These are phyloP conservation scores for Globisporangium alternatum DNA, from an alignment of 352 stramenopile genomes.

Conservation along the genomic window DNA sequence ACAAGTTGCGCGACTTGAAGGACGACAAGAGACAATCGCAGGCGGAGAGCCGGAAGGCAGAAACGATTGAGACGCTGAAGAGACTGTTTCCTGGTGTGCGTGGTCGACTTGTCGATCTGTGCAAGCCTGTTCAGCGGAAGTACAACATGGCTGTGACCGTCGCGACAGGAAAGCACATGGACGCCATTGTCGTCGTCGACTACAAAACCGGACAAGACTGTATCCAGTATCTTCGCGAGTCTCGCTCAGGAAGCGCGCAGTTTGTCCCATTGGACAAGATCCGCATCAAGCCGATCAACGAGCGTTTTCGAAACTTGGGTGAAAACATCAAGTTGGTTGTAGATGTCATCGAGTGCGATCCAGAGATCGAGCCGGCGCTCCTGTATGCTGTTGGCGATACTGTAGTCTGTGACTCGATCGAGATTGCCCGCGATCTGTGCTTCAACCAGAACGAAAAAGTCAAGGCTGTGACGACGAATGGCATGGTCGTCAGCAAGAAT, in stretches of 20 bases:
- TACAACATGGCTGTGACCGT: conserved; percentile 98
- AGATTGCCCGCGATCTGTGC: conserved; percentile 87
- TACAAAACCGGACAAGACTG: conserved; percentile 84
- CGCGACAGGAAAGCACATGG: conserved; percentile 97
- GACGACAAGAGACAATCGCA: conserved; percentile 92
- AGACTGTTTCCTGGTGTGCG: conserved; percentile 91
- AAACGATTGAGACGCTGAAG: conserved; percentile 83
- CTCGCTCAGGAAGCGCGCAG: conserved; percentile 91
- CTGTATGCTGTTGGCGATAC: conserved; percentile 95
- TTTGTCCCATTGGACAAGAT: conserved; percentile 98
- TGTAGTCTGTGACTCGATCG: conserved; percentile 95
- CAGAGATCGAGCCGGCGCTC: conserved; percentile 91
- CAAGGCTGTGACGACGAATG: conserved; percentile 91
- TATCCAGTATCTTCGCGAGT: conserved; percentile 94
- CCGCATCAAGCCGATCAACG: conserved; percentile 86
- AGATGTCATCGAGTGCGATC: conserved; percentile 96
- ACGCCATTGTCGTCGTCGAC: conserved; percentile 83
- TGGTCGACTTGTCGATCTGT: conserved; percentile 96
- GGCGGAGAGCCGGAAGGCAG: conserved; percentile 78
- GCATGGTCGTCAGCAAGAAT: conserved; percentile 97
- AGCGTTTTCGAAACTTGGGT: conserved; percentile 91
- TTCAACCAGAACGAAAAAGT: conserved; percentile 83
- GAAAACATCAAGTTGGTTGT: conserved; percentile 91
- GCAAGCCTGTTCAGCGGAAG: conserved; percentile 93
- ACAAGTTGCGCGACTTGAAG: conserved; percentile 89